A percentile compares a stretch with the other conserved stretches of the same genome.
Conservation (phyloP, 2,329 filamentous ascomycete species). For the Coniella lustricola region DNA sequence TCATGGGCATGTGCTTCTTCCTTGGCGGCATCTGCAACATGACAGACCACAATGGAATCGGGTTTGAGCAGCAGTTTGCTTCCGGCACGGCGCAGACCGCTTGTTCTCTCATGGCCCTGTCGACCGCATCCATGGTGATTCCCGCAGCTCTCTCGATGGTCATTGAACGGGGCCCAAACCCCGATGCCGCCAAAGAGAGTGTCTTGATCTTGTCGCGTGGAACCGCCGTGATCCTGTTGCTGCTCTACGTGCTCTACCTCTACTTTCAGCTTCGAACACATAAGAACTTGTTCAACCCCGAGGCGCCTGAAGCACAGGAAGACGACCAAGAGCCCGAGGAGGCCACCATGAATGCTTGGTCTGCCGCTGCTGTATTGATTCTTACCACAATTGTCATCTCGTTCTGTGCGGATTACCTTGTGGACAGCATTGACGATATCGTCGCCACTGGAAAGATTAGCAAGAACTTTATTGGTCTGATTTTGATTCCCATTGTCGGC, state of each 20-base stretch:
- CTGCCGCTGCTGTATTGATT: constrained; percentile 60
- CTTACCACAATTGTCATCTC: constrained; percentile 63
- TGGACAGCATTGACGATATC: constrained; percentile 54
- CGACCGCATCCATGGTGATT: constrained; percentile 71
- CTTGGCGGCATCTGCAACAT: constrained; percentile 63
- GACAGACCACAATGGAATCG: constrained; percentile 46
- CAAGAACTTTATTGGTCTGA: constrained; percentile 75
- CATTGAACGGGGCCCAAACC: constrained; percentile 27
- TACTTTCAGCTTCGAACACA: constrained; percentile 73
- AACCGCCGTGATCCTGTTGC: constrained; percentile 66
- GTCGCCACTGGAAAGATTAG: constrained; percentile 65
- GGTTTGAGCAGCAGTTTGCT: constrained; percentile 66
- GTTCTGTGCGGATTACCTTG: constrained; percentile 69
- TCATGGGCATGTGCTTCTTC: constrained; percentile 74
- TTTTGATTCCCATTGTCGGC: constrained; percentile 71
- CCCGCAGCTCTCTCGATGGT: constrained; percentile 48
- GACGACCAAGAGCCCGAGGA: constrained; percentile 37
- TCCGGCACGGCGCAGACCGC: constrained; percentile 71
- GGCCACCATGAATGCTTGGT: constrained; percentile 52
- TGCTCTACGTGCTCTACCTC: constrained; percentile 71
- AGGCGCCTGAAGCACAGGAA: constrained; percentile 29
- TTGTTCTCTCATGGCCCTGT: constrained; percentile 66
- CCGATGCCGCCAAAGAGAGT: constrained; percentile 34
- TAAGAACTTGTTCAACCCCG: constrained; percentile 61
- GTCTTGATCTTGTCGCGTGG: constrained; percentile 68